Percentiles rank a stretch among this genome's conserved stretches.
These are phyloP conservation scores for Kalanchoe fedtschenkoi DNA, from an alignment of 164 flowering plant genomes.

Conservation along the genomic window DNA sequence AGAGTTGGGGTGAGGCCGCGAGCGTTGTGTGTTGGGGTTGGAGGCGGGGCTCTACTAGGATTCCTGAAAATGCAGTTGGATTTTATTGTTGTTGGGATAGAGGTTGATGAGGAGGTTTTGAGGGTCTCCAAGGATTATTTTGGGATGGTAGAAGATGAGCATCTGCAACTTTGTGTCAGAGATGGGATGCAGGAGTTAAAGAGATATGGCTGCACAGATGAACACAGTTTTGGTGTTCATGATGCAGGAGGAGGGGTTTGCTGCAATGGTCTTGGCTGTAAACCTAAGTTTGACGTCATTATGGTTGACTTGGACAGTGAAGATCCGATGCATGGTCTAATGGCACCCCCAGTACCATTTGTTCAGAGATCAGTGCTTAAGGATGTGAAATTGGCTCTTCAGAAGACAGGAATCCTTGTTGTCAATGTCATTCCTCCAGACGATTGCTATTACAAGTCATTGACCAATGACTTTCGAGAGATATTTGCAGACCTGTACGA, in stretches of 20 bases:
- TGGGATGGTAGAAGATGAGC: conserved; percentile 44
- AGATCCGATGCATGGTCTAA: conserved; percentile 41
- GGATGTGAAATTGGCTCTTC: conserved; percentile 36
- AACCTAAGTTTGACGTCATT: conserved; percentile 39
- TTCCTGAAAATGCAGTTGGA: conserved; percentile 42
- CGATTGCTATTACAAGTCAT: conserved; percentile 25
- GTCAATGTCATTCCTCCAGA: conserved; percentile 58
- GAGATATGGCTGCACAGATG: conserved; percentile 12
- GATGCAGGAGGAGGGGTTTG: conserved; percentile 1
- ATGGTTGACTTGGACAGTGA: conserved; percentile 82
- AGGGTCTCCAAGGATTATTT: conserved; percentile 45
- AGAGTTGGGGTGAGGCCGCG: conserved; percentile 32
- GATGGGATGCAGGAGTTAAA: conserved; percentile 52
- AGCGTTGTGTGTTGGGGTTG: conserved; percentile 75
- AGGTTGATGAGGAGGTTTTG: conserved; percentile 55
- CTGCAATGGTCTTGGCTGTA: not conserved
- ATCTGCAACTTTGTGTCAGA: conserved; percentile 32
- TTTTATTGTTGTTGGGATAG: conserved; percentile 69
- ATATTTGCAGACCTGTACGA: conserved; percentile 58
- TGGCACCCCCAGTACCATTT: conserved; percentile 74
- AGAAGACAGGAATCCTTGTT: conserved; percentile 41
- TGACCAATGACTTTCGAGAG: conserved; percentile 27
- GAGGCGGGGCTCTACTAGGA: conserved; percentile 73
- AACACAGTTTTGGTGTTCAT: conserved; percentile 3
- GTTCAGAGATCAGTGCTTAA: conserved; percentile 31